A percentile compares a stretch with the other conserved stretches of the same genome.
phyloP scores from a whole-genome alignment of 2,329 filamentous ascomycete species.

The Venturia carpophila region DNA sequence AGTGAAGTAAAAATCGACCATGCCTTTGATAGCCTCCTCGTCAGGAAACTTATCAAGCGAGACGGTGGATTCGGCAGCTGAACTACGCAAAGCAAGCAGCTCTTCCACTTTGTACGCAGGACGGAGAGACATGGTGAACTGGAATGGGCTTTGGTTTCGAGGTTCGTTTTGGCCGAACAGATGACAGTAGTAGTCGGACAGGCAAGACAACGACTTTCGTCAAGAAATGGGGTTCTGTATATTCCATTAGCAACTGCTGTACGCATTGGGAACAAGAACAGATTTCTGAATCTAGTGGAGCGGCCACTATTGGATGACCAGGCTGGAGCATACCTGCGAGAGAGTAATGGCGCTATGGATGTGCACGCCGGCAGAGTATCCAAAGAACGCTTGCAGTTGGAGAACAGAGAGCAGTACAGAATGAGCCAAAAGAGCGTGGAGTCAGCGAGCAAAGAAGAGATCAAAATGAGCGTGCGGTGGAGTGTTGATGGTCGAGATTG shows the following conservation, averaged over 20 bases:
- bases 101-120: constrained; percentile 34
- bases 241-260: background rate
- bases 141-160: background rate
- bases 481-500: constrained; percentile 14
- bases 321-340: background rate
- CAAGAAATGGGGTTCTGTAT: constrained; percentile 16
- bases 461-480: constrained; percentile 16
- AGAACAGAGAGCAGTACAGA: constrained; percentile 12
- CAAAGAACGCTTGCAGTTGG: constrained; percentile 17
- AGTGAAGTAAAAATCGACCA: constrained; percentile 20
- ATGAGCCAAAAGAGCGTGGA: constrained; percentile 6
- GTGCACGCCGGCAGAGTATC: constrained; percentile 18
- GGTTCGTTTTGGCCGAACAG: background rate
- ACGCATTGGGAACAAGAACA: background rate
- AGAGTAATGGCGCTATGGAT: constrained; percentile 17
- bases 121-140: background rate
- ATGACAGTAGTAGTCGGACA: background rate
- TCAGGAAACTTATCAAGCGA: constrained; percentile 36
- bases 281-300: background rate
- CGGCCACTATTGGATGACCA: background rate
- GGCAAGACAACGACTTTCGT: constrained; percentile 10
- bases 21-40: constrained; percentile 37
- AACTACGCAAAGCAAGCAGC: constrained; percentile 34
- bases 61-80: constrained; percentile 35
- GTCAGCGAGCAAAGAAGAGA: constrained; percentile 14